A percentile compares a stretch with the other conserved stretches of the same genome.
Conservation (phyloP, 176 grass and related monocot species). For the Eleusine coracana region DNA sequence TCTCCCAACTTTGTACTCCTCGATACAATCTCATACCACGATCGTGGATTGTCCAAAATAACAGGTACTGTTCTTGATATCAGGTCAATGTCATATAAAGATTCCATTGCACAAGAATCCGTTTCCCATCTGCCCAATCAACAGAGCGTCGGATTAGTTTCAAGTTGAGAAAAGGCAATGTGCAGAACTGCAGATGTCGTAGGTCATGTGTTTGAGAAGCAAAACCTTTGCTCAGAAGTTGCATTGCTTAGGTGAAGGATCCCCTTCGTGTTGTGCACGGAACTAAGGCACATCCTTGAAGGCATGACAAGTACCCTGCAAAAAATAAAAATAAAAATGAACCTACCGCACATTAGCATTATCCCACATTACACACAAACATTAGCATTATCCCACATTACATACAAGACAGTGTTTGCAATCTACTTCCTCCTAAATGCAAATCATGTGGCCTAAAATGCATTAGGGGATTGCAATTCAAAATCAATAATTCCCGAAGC, state of each 20-base stretch:
- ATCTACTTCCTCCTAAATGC: background rate
- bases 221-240: conserved; percentile 54
- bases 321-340: conserved; percentile 15
- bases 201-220: conserved; percentile 31
- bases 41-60: conserved; percentile 74
- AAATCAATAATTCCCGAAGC: background rate
- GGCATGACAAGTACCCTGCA: conserved; percentile 92
- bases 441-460: background rate
- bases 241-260: conserved; percentile 52
- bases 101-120: conserved; percentile 81
- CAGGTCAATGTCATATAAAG: conserved; percentile 83
- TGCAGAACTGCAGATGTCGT: background rate
- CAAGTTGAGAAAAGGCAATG: background rate
- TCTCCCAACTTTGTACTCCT: conserved; percentile 79
- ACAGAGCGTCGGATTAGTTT: background rate
- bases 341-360: background rate
- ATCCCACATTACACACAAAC: conserved; percentile 17
- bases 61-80: conserved; percentile 77
- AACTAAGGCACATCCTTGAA: conserved; percentile 81
- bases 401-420: background rate
- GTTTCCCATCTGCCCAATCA: conserved; percentile 57
- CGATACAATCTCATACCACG: conserved; percentile 74
- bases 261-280: conserved; percentile 82
- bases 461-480: background rate
- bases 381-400: conserved; percentile 1